Base-by-base conservation (phyloP, 768 basidiomycete genomes). In the Trametes punicea region DNA sequence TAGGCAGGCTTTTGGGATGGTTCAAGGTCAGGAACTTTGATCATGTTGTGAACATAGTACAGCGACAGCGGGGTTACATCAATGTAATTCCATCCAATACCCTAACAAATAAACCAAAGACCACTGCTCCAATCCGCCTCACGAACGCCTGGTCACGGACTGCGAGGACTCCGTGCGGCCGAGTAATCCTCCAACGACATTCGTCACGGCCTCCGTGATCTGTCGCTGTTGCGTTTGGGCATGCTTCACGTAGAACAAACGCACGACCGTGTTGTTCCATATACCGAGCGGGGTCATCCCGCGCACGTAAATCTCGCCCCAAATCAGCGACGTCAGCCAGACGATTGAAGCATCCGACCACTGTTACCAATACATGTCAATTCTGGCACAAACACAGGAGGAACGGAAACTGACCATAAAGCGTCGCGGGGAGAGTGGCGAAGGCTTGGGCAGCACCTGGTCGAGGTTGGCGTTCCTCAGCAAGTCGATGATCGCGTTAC, bases 221-320 rank as follows among this genome's bases (percentile, higher is more conserved):
- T 87, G 88, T 38, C 87, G 79, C 49, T 79, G 79, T 51, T 84
- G 85, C 38, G 65, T 68, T 59, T 83, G 89, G 6, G 89, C 81
- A 61, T 95, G 93, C 68, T 93, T 95, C 54, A 97, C 90, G 47
- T 93, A 82, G 74, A 98, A 98, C 48, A 98, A 71, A 38, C 90
- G 84, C 26, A 97, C 92, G 46, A 84, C 87, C 13, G 94, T 97
- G 18, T 84, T 81, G 62, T 90, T 91, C 93, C 95, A 98, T 39
- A 95, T 83, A 11, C 90, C 91, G 21, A 93, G 75, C 1, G 89
- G 88, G 1, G 86, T 82, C 83, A 95, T 89, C 5, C 87, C 89
- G 44, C 88, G 86, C 20, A 97, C 88, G 67, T 95, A 99, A 18
- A 96, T 82, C 67, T 95, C 92, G 36, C 97, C 95, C 94, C 96